Evolutionary conservation across 768 basidiomycete genomes (phyloP).

Genomic region (Pilatotrama ljubarskyi): DNA sequence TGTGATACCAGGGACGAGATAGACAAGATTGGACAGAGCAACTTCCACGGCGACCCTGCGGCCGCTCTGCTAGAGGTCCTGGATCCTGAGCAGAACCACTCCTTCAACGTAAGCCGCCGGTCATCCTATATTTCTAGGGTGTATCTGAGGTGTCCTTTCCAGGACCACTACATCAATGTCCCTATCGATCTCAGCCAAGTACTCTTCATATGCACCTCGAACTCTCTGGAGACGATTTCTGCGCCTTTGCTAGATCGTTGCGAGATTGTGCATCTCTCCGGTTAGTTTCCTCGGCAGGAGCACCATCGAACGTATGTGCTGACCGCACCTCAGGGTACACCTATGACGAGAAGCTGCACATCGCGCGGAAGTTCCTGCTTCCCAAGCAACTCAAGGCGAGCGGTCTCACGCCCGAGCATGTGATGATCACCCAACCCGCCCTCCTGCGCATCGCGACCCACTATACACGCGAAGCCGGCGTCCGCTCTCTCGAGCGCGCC

Average conservation of each 20-base stretch:
- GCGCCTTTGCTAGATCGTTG: slow-evolving; percentile 87
- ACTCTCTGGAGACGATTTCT: slow-evolving; percentile 86
- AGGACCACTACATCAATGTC: slow-evolving; percentile 92
- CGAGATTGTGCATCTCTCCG: slow-evolving; percentile 81
- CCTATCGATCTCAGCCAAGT: slow-evolving; percentile 87
- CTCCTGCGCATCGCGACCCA: slow-evolving; percentile 71
- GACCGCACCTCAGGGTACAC: slow-evolving; percentile 59
- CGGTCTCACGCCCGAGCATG: slow-evolving; percentile 60
- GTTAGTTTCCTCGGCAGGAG: slow-evolving; percentile 34
- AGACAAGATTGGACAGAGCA: slow-evolving; percentile 86
- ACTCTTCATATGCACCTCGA: slow-evolving; percentile 91
- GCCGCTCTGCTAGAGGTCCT: slow-evolving; percentile 91
- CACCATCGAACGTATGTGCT: neutral
- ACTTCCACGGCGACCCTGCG: slow-evolving; percentile 89
- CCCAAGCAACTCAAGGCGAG: slow-evolving; percentile 87
- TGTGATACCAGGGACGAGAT: slow-evolving; percentile 68
- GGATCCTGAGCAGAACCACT: slow-evolving; percentile 91
- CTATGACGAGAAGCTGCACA: slow-evolving; percentile 88
- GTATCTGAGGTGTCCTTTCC: slow-evolving; percentile 12
- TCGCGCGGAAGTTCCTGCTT: slow-evolving; percentile 82
- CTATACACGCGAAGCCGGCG: slow-evolving; percentile 91
- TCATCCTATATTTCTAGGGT: neutral
- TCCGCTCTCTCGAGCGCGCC: slow-evolving; percentile 85
- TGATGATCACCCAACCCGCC: slow-evolving; percentile 68
- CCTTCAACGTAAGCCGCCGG: slow-evolving; percentile 59